Evolutionary conservation across 257 asterid genomes (phyloP), one percentile per base, ranked within the genome.

Genomic region (Solanum pimpinellifolium): DNA sequence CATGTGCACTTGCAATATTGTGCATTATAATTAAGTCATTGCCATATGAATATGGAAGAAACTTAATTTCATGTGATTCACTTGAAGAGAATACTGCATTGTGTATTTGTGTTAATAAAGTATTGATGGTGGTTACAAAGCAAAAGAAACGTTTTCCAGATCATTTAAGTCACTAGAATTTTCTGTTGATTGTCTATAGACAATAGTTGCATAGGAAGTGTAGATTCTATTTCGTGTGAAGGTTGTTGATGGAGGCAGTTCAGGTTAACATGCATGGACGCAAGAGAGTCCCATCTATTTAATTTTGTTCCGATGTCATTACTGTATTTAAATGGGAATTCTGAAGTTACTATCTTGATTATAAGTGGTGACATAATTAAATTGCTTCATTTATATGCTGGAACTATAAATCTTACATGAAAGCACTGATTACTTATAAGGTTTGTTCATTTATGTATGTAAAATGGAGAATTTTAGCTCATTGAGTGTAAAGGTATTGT

Each of bases 191-290:
- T 97, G 90, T 95, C 99, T 82, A 93, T 97, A 39, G 98, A 97
- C 90, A 94, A 97, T 92, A 94, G 97, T 90, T 94, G 98, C 29
- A 73, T 93, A 9, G 96, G 92, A 91, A 94, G 98, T 91, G 97
- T 93, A 74, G 87, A 56, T 87, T 89, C 94, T 41, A 84, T 89
- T 49, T 94, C 91, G 85, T 90, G 87, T 49, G 94, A 94, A 92
- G 94, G 93, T 91, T 93, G 96, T 87, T 94, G 98, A 98, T 94
- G 97, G 98, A 93, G 91, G 89, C 98, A 97, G 90, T 97, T 97
- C 77, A 74, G 88, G 77, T 89, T 97, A 89, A 91, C 98, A 98
- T 82, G 98, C 98, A 44, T 97, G 98, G 99, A 93, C 94, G 98
- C 99, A 96, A 96, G 99, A 92, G 89, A 73, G 83, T 87, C 46